A percentile compares a stretch with the other conserved stretches of the same genome.
These are phyloP conservation scores for Termitomyces sp. DNA, from an alignment of 768 basidiomycete species.

Conservation along the genomic window DNA sequence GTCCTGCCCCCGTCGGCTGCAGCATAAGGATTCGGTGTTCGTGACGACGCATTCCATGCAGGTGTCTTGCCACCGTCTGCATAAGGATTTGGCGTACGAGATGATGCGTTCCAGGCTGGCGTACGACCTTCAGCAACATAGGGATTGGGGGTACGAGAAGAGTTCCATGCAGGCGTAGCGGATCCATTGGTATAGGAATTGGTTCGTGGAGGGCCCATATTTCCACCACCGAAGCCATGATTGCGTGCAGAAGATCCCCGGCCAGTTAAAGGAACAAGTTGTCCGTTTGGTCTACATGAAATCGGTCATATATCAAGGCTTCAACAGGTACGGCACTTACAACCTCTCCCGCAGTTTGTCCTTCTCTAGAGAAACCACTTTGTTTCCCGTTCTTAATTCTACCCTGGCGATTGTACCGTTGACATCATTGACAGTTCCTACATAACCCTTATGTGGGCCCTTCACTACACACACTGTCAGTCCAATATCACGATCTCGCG, in stretches of 20 bases:
- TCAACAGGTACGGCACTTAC: constrained; percentile 36
- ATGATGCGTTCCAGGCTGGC: constrained; percentile 50
- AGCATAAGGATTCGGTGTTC: constrained; percentile 68
- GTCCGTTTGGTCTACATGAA: constrained; percentile 48
- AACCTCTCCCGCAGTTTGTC: constrained; percentile 65
- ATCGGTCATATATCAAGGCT: neutral
- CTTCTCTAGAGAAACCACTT: constrained; percentile 83
- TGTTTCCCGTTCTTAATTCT: constrained; percentile 85
- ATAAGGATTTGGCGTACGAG: constrained; percentile 69
- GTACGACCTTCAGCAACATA: constrained; percentile 52
- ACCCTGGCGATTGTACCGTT: constrained; percentile 85
- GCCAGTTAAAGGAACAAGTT: constrained; percentile 43
- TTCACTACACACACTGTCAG: constrained; percentile 73
- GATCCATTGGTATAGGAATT: constrained; percentile 28
- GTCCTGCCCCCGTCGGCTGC: constrained; percentile 58
- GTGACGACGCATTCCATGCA: constrained; percentile 55
- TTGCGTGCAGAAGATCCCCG: constrained; percentile 9
- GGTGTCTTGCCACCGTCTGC: constrained; percentile 55
- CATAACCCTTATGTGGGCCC: constrained; percentile 86
- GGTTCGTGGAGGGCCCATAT: constrained; percentile 18
- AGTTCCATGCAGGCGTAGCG: constrained; percentile 19
- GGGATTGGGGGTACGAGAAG: constrained; percentile 64
- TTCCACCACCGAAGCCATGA: neutral
- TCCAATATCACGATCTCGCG: constrained; percentile 80
- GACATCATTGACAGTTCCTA: constrained; percentile 92